Conservation (phyloP, 73 alveolate species). For the Paramecium octaurelia region DNA sequence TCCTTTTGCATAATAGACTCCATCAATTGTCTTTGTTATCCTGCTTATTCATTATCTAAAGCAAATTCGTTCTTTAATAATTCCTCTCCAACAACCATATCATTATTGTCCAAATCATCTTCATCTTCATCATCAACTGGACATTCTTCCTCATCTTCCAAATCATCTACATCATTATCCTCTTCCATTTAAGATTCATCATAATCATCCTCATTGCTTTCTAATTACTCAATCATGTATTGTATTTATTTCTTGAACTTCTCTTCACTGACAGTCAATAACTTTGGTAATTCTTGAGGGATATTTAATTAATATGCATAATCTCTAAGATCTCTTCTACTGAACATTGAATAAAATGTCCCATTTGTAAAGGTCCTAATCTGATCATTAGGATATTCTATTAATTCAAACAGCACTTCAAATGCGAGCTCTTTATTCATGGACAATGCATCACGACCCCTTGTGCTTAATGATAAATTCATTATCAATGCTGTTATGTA, state of each 20-base stretch:
- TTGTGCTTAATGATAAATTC: slow-evolving; percentile 92
- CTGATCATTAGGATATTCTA: slow-evolving; percentile 81
- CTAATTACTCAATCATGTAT: neutral
- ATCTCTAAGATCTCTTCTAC: slow-evolving; percentile 62
- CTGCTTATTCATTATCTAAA: neutral
- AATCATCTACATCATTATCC: slow-evolving; percentile 39
- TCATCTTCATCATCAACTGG: neutral
- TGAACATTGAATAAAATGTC: slow-evolving; percentile 75
- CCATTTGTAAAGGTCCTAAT: slow-evolving; percentile 67
- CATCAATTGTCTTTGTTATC: neutral
- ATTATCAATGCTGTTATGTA: slow-evolving; percentile 96
- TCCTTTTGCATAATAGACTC: neutral
- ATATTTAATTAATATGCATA: slow-evolving; percentile 45
- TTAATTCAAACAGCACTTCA: slow-evolving; percentile 81
- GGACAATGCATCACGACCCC: slow-evolving; percentile 92
- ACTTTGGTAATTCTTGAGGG: neutral
- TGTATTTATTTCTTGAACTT: neutral
- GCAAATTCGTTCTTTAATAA: neutral
- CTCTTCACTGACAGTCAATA: neutral
- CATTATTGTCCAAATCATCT: neutral
- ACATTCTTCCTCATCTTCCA: slow-evolving; percentile 8
- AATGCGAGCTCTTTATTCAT: slow-evolving; percentile 76
- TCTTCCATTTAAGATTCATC: slow-evolving; percentile 26
- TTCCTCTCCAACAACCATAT: slow-evolving; percentile 11
- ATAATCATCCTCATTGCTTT: neutral